Evolutionary conservation across 768 basidiomycete genomes (phyloP).

Genomic region (Mycena kentingensis): DNA sequence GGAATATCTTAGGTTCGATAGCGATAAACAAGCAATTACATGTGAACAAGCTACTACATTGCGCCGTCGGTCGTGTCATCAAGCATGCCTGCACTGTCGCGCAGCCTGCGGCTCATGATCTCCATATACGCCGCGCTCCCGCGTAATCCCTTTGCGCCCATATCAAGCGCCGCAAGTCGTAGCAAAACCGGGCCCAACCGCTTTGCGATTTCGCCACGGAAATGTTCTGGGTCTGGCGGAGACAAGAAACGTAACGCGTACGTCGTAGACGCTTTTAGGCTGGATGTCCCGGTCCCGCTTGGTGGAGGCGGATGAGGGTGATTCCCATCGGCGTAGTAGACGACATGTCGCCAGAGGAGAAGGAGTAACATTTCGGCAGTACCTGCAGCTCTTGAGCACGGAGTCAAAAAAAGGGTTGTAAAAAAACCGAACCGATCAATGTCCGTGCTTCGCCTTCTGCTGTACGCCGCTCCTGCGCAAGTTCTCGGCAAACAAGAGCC

Average conservation of each 20-base stretch:
- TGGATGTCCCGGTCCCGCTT: conserved; percentile 33
- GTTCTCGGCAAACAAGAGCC: conserved; percentile 61
- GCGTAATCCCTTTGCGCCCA: conserved; percentile 57
- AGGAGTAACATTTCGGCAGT: conserved; percentile 79
- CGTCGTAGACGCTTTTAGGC: conserved; percentile 43
- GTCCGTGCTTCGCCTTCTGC: conserved; percentile 52
- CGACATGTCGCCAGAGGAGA: conserved; percentile 78
- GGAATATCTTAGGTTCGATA: not conserved
- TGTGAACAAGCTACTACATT: not conserved
- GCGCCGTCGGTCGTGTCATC: conserved; percentile 29
- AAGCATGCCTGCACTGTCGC: conserved; percentile 62
- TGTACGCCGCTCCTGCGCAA: conserved; percentile 46
- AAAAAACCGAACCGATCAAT: conserved; percentile 51
- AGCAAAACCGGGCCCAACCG: conserved; percentile 58
- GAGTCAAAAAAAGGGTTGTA: not conserved
- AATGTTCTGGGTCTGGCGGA: conserved; percentile 56
- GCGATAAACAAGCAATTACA: not conserved
- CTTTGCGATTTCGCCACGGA: conserved; percentile 57
- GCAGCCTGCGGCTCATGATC: conserved; percentile 71
- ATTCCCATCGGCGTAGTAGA: conserved; percentile 57
- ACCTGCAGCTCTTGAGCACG: conserved; percentile 40
- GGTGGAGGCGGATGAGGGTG: conserved; percentile 24
- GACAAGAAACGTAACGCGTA: conserved; percentile 59
- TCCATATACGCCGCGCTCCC: conserved; percentile 72
- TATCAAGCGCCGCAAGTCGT: conserved; percentile 54